phyloP scores from a whole-genome alignment of 2,329 filamentous ascomycete species.

The Paracoccidioides lutzii region DNA sequence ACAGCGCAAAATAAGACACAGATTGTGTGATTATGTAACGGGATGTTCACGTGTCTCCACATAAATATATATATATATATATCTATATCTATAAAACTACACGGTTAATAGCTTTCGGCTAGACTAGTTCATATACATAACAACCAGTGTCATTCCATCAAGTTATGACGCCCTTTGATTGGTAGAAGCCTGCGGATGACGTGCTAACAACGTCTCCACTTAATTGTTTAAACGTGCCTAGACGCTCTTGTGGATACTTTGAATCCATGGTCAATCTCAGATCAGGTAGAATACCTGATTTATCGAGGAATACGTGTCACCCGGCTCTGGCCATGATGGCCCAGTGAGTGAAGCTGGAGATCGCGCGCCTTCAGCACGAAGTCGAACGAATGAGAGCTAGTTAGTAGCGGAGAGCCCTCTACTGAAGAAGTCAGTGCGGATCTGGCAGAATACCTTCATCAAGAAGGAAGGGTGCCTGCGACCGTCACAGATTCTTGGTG shows the following conservation, averaged over 20 bases:
- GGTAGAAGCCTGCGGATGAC: not conserved
- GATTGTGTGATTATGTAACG: too few species aligned
- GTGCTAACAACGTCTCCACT: not conserved
- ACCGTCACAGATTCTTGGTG: not conserved
- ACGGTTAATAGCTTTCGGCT: too few species aligned
- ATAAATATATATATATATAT: too few species aligned
- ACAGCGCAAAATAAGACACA: too few species aligned
- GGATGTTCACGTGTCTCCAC: too few species aligned
- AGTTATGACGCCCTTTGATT: too few species aligned
- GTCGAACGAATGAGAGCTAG: not conserved
- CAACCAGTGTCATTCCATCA: too few species aligned
- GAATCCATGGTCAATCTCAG: not conserved
- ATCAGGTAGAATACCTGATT: not conserved
- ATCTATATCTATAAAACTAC: too few species aligned
- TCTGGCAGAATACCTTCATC: not conserved
- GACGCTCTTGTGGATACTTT: not conserved
- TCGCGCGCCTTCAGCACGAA: not conserved
- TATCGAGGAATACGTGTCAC: not conserved
- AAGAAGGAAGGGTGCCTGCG: not conserved
- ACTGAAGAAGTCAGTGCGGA: not conserved
- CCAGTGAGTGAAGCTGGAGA: not conserved
- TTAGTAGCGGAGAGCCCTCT: not conserved
- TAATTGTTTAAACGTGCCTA: not conserved
- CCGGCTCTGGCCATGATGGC: not conserved
- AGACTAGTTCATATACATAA: too few species aligned